Base-by-base conservation (phyloP, 1,284 basidiomycete genomes). In the Testicularia cyperi region DNA sequence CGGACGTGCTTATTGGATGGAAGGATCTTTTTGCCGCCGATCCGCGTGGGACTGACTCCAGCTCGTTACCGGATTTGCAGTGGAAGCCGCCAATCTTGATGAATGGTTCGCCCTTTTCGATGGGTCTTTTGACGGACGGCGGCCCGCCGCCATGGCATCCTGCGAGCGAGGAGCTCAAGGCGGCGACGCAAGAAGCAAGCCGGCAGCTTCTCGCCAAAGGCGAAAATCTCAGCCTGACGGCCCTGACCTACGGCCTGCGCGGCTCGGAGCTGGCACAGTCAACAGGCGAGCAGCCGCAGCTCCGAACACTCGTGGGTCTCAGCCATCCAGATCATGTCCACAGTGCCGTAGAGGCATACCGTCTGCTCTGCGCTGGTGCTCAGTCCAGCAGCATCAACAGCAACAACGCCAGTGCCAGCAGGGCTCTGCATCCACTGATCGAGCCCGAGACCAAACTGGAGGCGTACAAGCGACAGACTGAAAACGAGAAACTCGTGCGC, bases 101-200 rank as follows among this genome's bases (percentile, higher is more conserved):
- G 35, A 83, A 87, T 24, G 94, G 92, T 5, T 91, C 90, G 0
- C 94, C 94, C 3, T 82, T 97, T 40, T 86, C 85, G 66, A 97
- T 97, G 92, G 90, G 89, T 0, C 82, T 96, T 1, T 81, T 98
- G 28, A 87, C 87, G 0, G 80, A 82, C 4, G 64, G 76, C 3
- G 80, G 79, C 0, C 82, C 84, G 2, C 88, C 89, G 0, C 40
- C 75, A 0, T 97, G 92, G 94, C 92, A 96, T 73, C 92, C 92
- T 7, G 89, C 88, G 3, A 81, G 86, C 5, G 68, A 77, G 5
- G 78, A 74, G 10, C 68, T 90, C 38, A 79, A 77, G 31, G 72
- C 78, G 5, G 83, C 82, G 6, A 72, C 62, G 16, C 38, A 42
- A 6, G 52, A 60, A 18, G 65, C 66, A 2, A 44, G 43, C 29